Evolutionary conservation across 2,329 filamentous ascomycete species (phyloP).

Genomic region (Curvularia eragrostidis): DNA sequence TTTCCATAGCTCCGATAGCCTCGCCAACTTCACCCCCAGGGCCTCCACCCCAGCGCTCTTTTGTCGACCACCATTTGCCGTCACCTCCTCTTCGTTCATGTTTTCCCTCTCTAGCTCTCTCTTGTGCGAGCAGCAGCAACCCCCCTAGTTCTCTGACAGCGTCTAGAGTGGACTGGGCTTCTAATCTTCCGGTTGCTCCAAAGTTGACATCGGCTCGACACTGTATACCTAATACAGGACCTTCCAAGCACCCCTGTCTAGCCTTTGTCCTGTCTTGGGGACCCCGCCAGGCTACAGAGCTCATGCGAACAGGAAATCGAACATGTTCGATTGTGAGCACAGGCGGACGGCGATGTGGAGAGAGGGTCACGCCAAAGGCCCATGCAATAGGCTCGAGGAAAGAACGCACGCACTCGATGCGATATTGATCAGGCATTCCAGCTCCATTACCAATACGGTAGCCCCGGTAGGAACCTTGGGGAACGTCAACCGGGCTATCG

Average conservation of each 20-base stretch:
- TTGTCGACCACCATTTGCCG: conserved; percentile 66
- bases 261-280: conserved; percentile 61
- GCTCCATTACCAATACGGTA: conserved; percentile 63
- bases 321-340: conserved; percentile 58
- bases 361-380: conserved; percentile 63
- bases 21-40: conserved; percentile 54
- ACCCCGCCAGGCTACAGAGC: conserved; percentile 60
- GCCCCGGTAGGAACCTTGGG: conserved; percentile 60
- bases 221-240: conserved; percentile 63
- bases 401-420: conserved; percentile 61
- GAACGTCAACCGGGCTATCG: conserved; percentile 34
- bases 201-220: conserved; percentile 63
- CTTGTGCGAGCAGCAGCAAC: conserved; percentile 65
- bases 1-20: conserved; percentile 33
- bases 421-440: conserved; percentile 66
- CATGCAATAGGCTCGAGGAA: conserved; percentile 66
- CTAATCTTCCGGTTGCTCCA: conserved; percentile 43
- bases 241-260: conserved; percentile 63
- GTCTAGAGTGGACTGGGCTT: conserved; percentile 55
- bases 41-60: conserved; percentile 64
- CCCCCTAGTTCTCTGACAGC: conserved; percentile 64
- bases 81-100: conserved; percentile 59
- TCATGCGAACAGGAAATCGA: conserved; percentile 64
- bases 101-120: conserved; percentile 63
- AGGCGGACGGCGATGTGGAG: conserved; percentile 55